Evolutionary conservation across 805 yeast species (phyloP).

Genomic region (Kuraishia ogatae): DNA sequence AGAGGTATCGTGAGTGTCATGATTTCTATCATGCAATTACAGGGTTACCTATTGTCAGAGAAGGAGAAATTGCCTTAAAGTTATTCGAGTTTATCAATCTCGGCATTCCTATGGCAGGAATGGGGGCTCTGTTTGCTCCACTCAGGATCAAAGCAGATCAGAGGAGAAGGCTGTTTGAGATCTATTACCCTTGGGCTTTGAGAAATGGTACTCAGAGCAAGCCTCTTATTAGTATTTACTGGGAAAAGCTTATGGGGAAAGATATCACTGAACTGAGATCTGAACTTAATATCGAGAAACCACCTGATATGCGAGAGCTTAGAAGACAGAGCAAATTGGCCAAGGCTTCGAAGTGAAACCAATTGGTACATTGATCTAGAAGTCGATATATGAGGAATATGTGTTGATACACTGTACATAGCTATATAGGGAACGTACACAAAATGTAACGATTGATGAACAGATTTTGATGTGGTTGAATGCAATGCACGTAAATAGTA

Average conservation of each 20-base stretch:
- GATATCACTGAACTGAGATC: conserved; percentile 66
- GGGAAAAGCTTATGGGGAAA: conserved; percentile 76
- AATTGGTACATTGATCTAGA: neutral
- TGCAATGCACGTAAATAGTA: too few relatives aligned
- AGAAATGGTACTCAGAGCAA: conserved; percentile 62
- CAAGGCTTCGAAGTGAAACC: neutral
- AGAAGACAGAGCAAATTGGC: conserved; percentile 19
- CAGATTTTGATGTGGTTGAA: neutral
- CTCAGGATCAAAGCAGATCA: conserved; percentile 59
- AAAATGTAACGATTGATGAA: neutral
- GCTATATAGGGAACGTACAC: neutral
- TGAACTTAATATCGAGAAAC: conserved; percentile 66
- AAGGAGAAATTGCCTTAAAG: conserved; percentile 95
- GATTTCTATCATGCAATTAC: conserved; percentile 93
- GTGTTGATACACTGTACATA: neutral
- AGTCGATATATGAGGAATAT: neutral
- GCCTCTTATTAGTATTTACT: conserved; percentile 78
- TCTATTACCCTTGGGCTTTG: conserved; percentile 86
- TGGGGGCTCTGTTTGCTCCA: conserved; percentile 89
- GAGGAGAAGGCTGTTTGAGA: conserved; percentile 50
- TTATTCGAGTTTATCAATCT: conserved; percentile 87
- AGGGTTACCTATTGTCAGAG: conserved; percentile 82
- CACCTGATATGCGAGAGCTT: conserved; percentile 69
- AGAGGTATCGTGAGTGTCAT: conserved; percentile 92
- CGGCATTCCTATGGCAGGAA: conserved; percentile 91